These are phyloP conservation scores for Casuarina glauca DNA, from an alignment of 306 rosid species.

Conservation along the genomic window DNA sequence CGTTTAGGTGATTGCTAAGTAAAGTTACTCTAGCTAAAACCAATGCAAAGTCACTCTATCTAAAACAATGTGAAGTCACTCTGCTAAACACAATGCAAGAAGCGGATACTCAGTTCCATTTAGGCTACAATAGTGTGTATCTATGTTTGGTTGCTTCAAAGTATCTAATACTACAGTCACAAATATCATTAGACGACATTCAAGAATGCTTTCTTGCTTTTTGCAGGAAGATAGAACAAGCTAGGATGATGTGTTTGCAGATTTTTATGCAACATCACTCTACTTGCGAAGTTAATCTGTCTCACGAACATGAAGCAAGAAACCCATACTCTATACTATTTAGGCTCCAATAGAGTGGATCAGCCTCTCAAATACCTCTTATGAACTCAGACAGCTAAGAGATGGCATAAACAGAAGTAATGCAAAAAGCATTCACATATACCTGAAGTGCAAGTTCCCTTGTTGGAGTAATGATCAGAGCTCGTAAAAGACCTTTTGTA, in stretches of 20 bases:
- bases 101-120: too few relatives aligned
- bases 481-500: slow-evolving; percentile 64
- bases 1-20: too few relatives aligned
- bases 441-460: slow-evolving; percentile 98
- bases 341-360: background rate
- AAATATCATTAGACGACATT: background rate
- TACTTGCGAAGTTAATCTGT: background rate
- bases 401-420: slow-evolving; percentile 21
- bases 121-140: too few relatives aligned
- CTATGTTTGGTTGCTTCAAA: too few relatives aligned
- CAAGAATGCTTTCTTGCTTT: background rate
- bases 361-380: background rate
- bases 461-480: slow-evolving; percentile 90
- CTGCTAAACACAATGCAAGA: too few relatives aligned
- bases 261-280: background rate
- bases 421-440: slow-evolving; percentile 19
- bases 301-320: background rate
- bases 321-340: background rate
- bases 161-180: background rate
- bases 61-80: too few relatives aligned
- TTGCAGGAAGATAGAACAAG: background rate
- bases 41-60: too few relatives aligned
- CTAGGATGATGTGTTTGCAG: background rate
- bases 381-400: slow-evolving; percentile 23
- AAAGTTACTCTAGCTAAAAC: too few relatives aligned